Percentiles rank a stretch among this genome's conserved stretches.
phyloP scores from a whole-genome alignment of 73 alveolate genomes.

The Breviolum minutum region DNA sequence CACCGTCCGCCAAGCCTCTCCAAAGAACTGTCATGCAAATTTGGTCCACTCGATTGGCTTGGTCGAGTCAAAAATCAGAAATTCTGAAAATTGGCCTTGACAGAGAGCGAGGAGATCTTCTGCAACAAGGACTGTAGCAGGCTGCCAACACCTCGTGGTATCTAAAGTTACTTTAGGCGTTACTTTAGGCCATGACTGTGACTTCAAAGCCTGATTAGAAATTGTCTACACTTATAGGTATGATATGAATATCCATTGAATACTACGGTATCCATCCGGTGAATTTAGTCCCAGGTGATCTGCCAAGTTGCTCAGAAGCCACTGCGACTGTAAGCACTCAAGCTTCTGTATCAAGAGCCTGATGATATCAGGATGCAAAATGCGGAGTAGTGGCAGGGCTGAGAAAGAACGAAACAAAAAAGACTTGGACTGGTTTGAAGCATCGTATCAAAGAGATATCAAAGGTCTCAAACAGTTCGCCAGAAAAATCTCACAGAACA shows the following conservation, averaged over 20 bases:
- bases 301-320: constrained; percentile 64
- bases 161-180: background rate
- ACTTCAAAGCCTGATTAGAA: too few relatives aligned
- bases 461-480: background rate
- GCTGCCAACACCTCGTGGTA: constrained; percentile 38
- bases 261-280: background rate
- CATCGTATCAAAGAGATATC: background rate
- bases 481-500: too few relatives aligned
- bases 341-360: constrained; percentile 65
- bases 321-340: constrained; percentile 83
- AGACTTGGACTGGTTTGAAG: background rate
- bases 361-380: too few relatives aligned
- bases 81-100: background rate
- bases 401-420: background rate
- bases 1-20: constrained; percentile 11
- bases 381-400: too few relatives aligned
- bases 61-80: background rate
- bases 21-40: background rate
- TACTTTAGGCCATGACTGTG: background rate
- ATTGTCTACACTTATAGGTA: too few relatives aligned
- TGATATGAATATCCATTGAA: background rate
- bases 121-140: constrained; percentile 48
- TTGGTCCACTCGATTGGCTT: background rate
- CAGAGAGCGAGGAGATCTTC: constrained; percentile 10
- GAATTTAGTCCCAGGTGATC: background rate